Evolutionary conservation across 2,329 filamentous ascomycete species (phyloP).

Genomic region (Arthrobotrys musiformis): DNA sequence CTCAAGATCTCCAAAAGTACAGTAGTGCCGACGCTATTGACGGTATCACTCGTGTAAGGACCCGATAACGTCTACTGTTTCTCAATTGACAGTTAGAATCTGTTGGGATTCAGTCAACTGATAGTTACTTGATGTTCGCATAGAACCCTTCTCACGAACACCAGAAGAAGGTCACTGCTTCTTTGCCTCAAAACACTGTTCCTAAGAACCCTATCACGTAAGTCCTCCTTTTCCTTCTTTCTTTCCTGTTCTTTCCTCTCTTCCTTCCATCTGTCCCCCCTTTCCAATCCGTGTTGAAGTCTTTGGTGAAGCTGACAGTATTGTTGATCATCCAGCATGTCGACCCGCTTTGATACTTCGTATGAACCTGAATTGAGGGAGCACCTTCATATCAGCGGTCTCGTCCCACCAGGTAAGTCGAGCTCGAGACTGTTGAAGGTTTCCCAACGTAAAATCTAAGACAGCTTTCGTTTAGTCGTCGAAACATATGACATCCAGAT

Average conservation of each 20-base stretch:
- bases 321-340: conserved; percentile 39
- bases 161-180: conserved; percentile 50
- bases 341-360: conserved; percentile 65
- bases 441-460: conserved; percentile 6
- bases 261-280: neutral
- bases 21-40: conserved; percentile 51
- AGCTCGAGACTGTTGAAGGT: neutral
- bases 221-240: neutral
- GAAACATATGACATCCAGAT: conserved; percentile 72
- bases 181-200: conserved; percentile 45
- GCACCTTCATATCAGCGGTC: conserved; percentile 67
- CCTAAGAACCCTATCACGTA: conserved; percentile 55
- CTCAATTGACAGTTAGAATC: conserved; percentile 12
- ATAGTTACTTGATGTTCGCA: conserved; percentile 7
- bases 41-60: conserved; percentile 47
- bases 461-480: conserved; percentile 59
- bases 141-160: conserved; percentile 52
- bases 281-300: neutral
- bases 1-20: conserved; percentile 50
- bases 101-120: conserved; percentile 26
- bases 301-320: conserved; percentile 28
- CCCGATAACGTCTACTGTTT: conserved; percentile 2
- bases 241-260: too few relatives aligned
- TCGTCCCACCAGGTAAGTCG: conserved; percentile 65
- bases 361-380: conserved; percentile 66